Percentiles rank a stretch among this genome's conserved stretches.
Evolutionary conservation across 163 green algal species (phyloP).

Genomic region (Chlamydomonas reinhardtii): DNA sequence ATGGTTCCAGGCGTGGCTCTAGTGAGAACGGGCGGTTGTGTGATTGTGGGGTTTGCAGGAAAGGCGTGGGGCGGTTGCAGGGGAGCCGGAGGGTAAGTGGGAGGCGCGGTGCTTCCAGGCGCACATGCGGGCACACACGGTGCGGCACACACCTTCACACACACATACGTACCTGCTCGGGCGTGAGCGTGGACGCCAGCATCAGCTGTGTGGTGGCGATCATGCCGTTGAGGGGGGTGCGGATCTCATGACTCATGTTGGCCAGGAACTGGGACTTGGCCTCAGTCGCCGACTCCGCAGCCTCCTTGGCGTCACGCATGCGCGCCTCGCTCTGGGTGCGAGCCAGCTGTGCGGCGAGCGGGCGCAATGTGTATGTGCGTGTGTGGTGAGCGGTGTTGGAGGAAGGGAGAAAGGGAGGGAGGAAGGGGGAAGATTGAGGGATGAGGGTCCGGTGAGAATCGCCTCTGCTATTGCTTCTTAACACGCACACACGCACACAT

Average conservation of each 20-base stretch:
- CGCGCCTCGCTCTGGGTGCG: constrained; percentile 58
- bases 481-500: not conserved
- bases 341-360: not conserved
- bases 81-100: no score
- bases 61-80: no score
- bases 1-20: no score
- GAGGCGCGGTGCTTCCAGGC: no score
- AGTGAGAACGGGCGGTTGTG: no score
- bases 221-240: constrained; percentile 94
- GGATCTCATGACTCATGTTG: constrained; percentile 94
- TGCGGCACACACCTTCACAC: no score
- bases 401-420: not conserved
- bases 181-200: constrained; percentile 79
- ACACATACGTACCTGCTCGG: constrained; percentile 39
- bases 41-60: no score
- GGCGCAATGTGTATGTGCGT: no score
- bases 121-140: no score
- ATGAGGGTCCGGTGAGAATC: no score
- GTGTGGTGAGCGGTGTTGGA: not conserved
- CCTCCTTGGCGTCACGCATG: constrained; percentile 38
- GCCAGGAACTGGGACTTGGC: constrained; percentile 93
- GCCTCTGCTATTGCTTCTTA: no score
- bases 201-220: constrained; percentile 91
- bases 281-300: constrained; percentile 58
- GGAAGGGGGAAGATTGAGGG: not conserved